Base-by-base conservation (phyloP, 176 grass and related monocot species). In the Phyllostachys edulis region DNA sequence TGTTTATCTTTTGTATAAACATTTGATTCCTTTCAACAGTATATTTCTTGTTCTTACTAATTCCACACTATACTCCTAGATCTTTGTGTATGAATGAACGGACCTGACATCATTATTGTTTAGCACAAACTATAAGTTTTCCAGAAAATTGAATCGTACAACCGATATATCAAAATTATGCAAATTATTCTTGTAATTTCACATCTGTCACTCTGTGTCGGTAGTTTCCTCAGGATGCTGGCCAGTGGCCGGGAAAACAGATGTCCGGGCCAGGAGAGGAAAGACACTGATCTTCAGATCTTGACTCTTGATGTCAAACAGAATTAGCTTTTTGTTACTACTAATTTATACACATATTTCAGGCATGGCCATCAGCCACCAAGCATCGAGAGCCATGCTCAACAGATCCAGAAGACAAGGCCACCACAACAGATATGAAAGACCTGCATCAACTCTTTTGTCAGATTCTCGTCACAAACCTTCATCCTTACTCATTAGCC, bases 401-500 rank as follows among this genome's bases (percentile, higher is more conserved):
- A 63, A 12, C 20, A 77, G 86, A 54, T 88, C 55, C 76, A 14
- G 56, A 38, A 1, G 86, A 79, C 74, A 73, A 64, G 18, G 54
- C 74, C 86, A 84, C 45, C 56, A 14, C 37, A 84, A 13, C 86
- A 65, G 18, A 81, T 6, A 44, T 36, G 71, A 57, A 66, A 9
- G 20, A 26, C 27, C 27, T 21, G 57, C 23, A 61, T 61, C 57
- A 61, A 26, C 57, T 61, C 45, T 66, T 66, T 17, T 55, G 40
- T 74, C 60, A 86, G 2, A 52, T 27, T 64, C 55, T 78, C 13
- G 79, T 56, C 54, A 14, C 80, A 49, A 46, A 34, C 29, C 86
- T 88, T 88, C 42, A 83, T 20, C 18, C 44, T 64, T 54, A 78
- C 80, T 88, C 80, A 46, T 78, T 27, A 34, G 13, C 50, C 23